Evolutionary conservation across 345 rosid species (phyloP).

Genomic region (Ceriops tagal): DNA sequence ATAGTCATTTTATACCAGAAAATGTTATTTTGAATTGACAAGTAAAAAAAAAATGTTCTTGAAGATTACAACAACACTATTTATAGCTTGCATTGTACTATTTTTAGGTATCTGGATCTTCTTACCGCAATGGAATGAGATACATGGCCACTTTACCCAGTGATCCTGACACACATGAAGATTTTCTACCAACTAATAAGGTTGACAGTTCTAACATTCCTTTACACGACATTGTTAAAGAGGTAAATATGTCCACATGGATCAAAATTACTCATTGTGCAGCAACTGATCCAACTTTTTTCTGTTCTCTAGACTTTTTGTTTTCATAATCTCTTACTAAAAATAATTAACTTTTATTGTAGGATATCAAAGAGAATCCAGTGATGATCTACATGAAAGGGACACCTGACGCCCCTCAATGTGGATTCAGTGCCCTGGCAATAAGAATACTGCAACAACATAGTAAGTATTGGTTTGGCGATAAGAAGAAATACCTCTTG

Average conservation of each 20-base stretch:
- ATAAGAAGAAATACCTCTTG: not conserved
- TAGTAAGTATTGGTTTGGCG: constrained; percentile 41
- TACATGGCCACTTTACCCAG: constrained; percentile 49
- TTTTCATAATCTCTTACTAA: constrained; percentile 1
- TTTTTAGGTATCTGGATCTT: constrained; percentile 45
- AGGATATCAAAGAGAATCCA: constrained; percentile 94
- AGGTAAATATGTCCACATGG: constrained; percentile 35
- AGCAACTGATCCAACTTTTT: constrained; percentile 1
- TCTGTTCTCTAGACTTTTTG: not conserved
- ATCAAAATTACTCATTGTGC: not conserved
- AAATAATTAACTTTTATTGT: constrained; percentile 20
- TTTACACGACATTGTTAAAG: constrained; percentile 66
- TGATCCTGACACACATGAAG: constrained; percentile 84
- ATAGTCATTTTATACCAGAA: not conserved
- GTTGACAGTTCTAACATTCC: constrained; percentile 43
- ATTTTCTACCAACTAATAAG: constrained; percentile 69
- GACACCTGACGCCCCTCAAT: constrained; percentile 83
- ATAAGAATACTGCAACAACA: constrained; percentile 74
- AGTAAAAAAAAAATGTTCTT: not conserved
- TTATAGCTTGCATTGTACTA: constrained; percentile 5
- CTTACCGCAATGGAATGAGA: constrained; percentile 40
- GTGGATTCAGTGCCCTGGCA: constrained; percentile 96
- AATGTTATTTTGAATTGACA: not conserved
- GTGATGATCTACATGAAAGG: constrained; percentile 98
- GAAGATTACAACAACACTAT: not conserved